A percentile compares a stretch with the other conserved stretches of the same genome.
phyloP scores from a whole-genome alignment of 2,329 filamentous ascomycete species.

The Arachnomyces sp. region DNA sequence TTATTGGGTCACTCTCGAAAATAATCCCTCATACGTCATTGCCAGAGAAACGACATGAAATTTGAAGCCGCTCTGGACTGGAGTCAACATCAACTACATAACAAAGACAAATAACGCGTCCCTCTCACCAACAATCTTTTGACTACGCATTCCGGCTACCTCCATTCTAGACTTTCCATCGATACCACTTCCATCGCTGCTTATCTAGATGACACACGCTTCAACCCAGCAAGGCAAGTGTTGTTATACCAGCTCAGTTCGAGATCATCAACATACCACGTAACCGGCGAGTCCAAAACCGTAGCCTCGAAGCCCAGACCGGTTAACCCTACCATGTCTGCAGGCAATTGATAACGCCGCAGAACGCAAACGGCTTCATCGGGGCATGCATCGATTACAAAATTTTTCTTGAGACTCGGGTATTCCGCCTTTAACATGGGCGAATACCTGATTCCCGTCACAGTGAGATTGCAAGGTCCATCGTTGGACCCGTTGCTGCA shows the following conservation, averaged over 20 bases:
- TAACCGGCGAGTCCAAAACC: constrained; percentile 30
- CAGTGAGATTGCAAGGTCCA: constrained; percentile 33
- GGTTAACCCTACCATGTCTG: constrained; percentile 36
- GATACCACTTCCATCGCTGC: too few relatives aligned
- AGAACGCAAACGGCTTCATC: constrained; percentile 35
- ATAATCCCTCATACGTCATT: too few relatives aligned
- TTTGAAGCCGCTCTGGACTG: too few relatives aligned
- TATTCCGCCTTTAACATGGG: constrained; percentile 25
- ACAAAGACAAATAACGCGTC: too few relatives aligned
- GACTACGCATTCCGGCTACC: neutral
- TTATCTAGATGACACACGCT: constrained; percentile 2
- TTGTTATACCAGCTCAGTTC: constrained; percentile 43
- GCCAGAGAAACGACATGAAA: too few relatives aligned
- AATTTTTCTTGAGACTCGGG: constrained; percentile 28
- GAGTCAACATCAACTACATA: too few relatives aligned
- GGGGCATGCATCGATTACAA: constrained; percentile 35
- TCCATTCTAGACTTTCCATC: constrained; percentile 1
- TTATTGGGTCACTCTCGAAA: too few relatives aligned
- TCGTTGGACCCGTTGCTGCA: constrained; percentile 37
- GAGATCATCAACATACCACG: constrained; percentile 42
- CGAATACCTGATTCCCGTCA: constrained; percentile 40
- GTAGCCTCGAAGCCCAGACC: constrained; percentile 43
- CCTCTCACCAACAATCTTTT: neutral
- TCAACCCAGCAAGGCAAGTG: constrained; percentile 37
- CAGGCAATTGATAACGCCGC: constrained; percentile 14